Percentiles rank a stretch among this genome's conserved stretches.
These are phyloP conservation scores for Vitis hybrid DNA, from an alignment of 177 flowering plant species.

Conservation along the genomic window DNA sequence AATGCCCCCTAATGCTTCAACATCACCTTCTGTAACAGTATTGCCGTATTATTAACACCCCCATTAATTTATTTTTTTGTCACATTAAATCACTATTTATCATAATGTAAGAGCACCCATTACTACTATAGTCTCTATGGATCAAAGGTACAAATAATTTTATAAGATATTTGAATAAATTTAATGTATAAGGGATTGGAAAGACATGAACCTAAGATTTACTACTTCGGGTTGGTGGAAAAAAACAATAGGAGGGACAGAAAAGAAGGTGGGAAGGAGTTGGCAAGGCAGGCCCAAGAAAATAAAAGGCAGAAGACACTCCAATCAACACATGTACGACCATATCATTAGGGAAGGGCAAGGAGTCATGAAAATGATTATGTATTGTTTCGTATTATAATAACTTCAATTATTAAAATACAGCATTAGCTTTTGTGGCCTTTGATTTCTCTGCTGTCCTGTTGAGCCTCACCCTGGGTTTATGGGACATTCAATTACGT, in stretches of 20 bases:
- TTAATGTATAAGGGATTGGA: too few species aligned
- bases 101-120: neutral
- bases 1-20: neutral
- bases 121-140: too few species aligned
- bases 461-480: too few species aligned
- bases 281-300: conserved; percentile 12
- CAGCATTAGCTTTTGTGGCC: neutral
- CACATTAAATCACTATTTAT: neutral
- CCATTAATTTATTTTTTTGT: too few species aligned
- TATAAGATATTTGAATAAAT: too few species aligned
- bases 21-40: neutral
- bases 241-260: neutral
- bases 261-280: neutral
- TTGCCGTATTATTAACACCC: neutral
- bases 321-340: conserved; percentile 7
- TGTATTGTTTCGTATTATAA: too few species aligned
- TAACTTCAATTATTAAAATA: neutral
- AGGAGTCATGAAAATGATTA: conserved; percentile 1
- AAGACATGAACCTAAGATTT: too few species aligned
- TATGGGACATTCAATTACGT: too few species aligned
- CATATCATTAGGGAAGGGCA: conserved; percentile 9
- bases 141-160: too few species aligned
- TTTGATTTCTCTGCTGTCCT: too few species aligned
- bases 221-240: neutral
- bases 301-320: conserved; percentile 8